Conservation (phyloP, 2,329 filamentous ascomycete species). For the Fusarium praegraminearum region DNA sequence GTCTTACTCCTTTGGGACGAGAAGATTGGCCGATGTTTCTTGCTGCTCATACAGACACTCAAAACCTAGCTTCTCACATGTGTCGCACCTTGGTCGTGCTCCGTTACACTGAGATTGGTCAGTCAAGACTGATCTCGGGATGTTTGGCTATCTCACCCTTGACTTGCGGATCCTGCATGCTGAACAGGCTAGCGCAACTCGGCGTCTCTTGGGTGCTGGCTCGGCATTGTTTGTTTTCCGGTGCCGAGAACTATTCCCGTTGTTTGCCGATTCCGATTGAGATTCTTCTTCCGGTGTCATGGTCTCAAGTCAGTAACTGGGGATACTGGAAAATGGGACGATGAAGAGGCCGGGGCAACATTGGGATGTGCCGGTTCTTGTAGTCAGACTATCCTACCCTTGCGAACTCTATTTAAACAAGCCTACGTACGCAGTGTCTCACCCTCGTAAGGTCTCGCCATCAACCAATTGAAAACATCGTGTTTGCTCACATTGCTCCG, state of each 20-base stretch:
- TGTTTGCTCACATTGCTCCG: too few relatives aligned
- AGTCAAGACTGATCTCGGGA: too few relatives aligned
- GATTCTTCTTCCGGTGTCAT: conserved; percentile 6
- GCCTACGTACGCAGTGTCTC: too few relatives aligned
- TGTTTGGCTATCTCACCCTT: not conserved
- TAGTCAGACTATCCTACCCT: not conserved
- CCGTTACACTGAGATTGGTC: conserved; percentile 3
- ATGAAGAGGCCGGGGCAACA: conserved; percentile 8
- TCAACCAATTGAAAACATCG: too few relatives aligned
- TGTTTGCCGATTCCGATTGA: not conserved
- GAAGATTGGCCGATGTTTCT: conserved; percentile 4
- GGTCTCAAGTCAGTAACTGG: not conserved
- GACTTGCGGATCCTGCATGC: conserved; percentile 21
- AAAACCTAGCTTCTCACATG: conserved; percentile 12
- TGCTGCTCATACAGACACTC: conserved; percentile 17
- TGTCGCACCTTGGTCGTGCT: conserved; percentile 8
- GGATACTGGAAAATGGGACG: not conserved
- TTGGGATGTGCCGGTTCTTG: conserved; percentile 18
- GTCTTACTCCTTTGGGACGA: conserved; percentile 15
- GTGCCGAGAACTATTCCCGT: not conserved
- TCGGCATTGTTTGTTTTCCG: not conserved
- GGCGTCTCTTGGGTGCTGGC: conserved; percentile 3
- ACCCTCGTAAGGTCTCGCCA: too few relatives aligned
- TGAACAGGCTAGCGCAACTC: conserved; percentile 9
- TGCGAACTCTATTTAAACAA: too few relatives aligned